phyloP scores from a whole-genome alignment of 164 flowering plant genomes.

The Euptelea pleiosperma region DNA sequence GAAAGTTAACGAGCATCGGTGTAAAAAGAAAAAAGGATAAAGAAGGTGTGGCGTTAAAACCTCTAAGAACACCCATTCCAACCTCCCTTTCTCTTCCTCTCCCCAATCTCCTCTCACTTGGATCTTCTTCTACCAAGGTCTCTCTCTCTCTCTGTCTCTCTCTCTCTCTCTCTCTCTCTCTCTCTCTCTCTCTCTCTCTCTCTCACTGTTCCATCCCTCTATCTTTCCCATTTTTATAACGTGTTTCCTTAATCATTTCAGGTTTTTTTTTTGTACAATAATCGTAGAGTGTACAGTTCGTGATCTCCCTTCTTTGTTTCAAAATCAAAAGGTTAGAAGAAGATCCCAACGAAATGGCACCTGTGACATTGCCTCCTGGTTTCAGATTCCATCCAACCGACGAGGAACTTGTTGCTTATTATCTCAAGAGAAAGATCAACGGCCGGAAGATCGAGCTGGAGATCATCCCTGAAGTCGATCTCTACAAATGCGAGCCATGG shows the following conservation, averaged over 20 bases:
- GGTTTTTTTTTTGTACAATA: constrained; percentile 16
- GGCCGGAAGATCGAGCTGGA: constrained; percentile 32
- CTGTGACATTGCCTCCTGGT: constrained; percentile 33
- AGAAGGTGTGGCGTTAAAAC: too few relatives aligned
- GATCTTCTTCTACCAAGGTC: constrained; percentile 22
- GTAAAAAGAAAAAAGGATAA: neutral
- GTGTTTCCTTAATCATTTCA: constrained; percentile 14
- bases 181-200: constrained; percentile 9
- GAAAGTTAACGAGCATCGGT: constrained; percentile 20
- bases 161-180: constrained; percentile 6
- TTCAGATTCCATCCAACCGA: constrained; percentile 39
- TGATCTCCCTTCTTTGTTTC: too few relatives aligned
- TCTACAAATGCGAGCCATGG: constrained; percentile 40
- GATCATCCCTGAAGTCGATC: constrained; percentile 37
- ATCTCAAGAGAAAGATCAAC: constrained; percentile 34
- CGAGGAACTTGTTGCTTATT: constrained; percentile 34
- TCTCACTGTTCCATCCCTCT: neutral
- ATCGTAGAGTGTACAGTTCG: constrained; percentile 15
- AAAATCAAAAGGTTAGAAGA: too few relatives aligned
- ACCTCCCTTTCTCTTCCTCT: constrained; percentile 2
- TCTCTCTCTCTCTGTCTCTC: neutral
- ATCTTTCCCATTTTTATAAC: neutral
- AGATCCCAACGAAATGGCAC: constrained; percentile 24
- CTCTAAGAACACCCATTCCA: too few relatives aligned
- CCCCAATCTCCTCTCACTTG: neutral